Base-by-base conservation (phyloP, 2,329 filamentous ascomycete genomes). In the Fusarium newnesense region DNA sequence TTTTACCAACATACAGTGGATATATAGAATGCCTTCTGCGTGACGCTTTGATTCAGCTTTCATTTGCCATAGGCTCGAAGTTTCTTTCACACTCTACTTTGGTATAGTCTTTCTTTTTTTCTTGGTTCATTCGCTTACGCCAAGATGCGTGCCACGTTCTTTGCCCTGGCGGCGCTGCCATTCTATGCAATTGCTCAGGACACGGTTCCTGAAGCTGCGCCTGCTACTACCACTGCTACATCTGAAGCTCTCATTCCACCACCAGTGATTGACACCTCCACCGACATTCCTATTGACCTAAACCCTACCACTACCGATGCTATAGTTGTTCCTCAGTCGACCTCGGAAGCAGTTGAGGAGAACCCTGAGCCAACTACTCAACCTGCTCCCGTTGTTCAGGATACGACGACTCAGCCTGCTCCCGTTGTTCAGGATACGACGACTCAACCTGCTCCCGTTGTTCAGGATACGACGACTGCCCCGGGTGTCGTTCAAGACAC, bases 101-200 rank as follows among this genome's bases (percentile, higher is more conserved):
- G 7, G 36, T 42, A 54, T 54, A 67, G 39, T 34, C 60, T 19
- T 60, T 72, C 56, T 1, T 43, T 53, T 4, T 39, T 24, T 21
- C 9, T 19, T 3, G 0, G 0, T 9, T 37, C 50, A 19, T 30
- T n/a, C 18, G 37, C 42, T 28, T 26, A 49, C 37, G 44, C 40
- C 52, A 61, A 42, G 30, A 75, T 73, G 40, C 69, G 37, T 75
- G 42, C 43, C 44, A 60, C 66, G 11, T 53, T 75, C 28, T 32
- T 75, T 53, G 61, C 64, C 21, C 44, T 75, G 36, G 72, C 65
- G 24, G 61, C 63, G 16, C 21, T 75, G 49, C 69, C 73, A 21
- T 53, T 72, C 28, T 46, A 47, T 15, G 58, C 64, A 12, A 49
- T 64, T 12, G 69, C 72, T n/a, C 69, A 74, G 32, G 39, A 53